Percentiles rank a stretch among this genome's conserved stretches.
Evolutionary conservation across 495 filamentous ascomycete genomes (phyloP).

Genomic region (Neurospora sp.): DNA sequence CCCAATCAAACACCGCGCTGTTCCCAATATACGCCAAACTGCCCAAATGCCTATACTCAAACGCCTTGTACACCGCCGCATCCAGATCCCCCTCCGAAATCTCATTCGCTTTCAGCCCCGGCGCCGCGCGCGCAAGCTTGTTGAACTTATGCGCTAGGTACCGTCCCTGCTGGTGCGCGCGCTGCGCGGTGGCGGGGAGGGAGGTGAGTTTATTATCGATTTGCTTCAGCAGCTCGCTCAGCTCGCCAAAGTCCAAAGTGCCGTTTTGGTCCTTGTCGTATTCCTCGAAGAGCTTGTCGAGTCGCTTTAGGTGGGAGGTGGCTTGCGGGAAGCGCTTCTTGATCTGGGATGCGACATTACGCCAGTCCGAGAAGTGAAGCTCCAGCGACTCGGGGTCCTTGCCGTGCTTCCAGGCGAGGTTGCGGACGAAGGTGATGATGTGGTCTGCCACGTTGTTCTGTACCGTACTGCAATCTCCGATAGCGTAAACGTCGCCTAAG

Average conservation of each 20-base stretch:
- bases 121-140: slow-evolving; percentile 71
- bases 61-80: slow-evolving; percentile 87
- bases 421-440: slow-evolving; percentile 79
- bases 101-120: slow-evolving; percentile 68
- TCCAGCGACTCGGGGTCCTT: slow-evolving; percentile 74
- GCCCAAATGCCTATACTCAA: slow-evolving; percentile 88
- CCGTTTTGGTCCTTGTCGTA: slow-evolving; percentile 92
- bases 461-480: slow-evolving; percentile 90
- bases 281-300: slow-evolving; percentile 79
- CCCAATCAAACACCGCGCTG: slow-evolving; percentile 84
- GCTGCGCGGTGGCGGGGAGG: slow-evolving; percentile 84
- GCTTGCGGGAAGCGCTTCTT: slow-evolving; percentile 90
- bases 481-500: slow-evolving; percentile 89
- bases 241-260: slow-evolving; percentile 86
- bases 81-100: slow-evolving; percentile 84
- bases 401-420: slow-evolving; percentile 84
- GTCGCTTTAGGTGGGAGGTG: slow-evolving; percentile 73
- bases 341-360: slow-evolving; percentile 67
- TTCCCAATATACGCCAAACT: slow-evolving; percentile 95
- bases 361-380: slow-evolving; percentile 82
- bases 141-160: slow-evolving; percentile 94
- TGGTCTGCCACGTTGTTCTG: slow-evolving; percentile 91
- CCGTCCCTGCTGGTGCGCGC: slow-evolving; percentile 90
- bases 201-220: slow-evolving; percentile 87
- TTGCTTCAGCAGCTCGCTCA: slow-evolving; percentile 76